phyloP scores from a whole-genome alignment of 805 yeast genomes.

The Candida vartiovaarae region DNA sequence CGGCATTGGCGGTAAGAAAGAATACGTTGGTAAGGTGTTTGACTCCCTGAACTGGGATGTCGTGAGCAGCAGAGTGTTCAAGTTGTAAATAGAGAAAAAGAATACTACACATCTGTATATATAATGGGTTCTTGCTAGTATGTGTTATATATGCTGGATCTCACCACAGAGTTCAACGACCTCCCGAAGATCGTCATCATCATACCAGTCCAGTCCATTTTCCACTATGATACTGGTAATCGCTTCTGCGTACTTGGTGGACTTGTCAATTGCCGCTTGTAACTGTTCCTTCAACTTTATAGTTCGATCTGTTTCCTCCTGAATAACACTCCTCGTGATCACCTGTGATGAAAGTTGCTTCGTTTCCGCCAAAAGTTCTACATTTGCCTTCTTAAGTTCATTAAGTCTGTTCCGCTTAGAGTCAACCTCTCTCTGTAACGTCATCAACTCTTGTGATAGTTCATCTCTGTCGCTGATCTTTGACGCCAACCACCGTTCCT shows the following conservation, averaged over 20 bases:
- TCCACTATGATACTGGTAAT: slow-evolving; percentile 28
- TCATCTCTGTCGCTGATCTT: slow-evolving; percentile 12
- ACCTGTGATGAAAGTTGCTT: background rate
- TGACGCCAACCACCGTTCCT: slow-evolving; percentile 10
- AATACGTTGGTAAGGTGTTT: slow-evolving; percentile 70
- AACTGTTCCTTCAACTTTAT: slow-evolving; percentile 1
- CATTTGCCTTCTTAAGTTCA: background rate
- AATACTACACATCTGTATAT: background rate
- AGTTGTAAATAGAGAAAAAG: slow-evolving; percentile 5
- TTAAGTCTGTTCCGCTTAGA: background rate
- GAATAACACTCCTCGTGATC: background rate
- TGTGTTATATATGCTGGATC: background rate
- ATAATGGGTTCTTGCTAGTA: background rate
- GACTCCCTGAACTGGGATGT: slow-evolving; percentile 80
- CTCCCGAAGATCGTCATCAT: slow-evolving; percentile 24
- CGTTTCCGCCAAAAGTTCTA: background rate
- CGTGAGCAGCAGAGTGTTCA: slow-evolving; percentile 39
- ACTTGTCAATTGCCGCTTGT: slow-evolving; percentile 3
- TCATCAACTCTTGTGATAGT: slow-evolving; percentile 6
- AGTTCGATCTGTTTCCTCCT: background rate
- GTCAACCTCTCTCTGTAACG: slow-evolving; percentile 2
- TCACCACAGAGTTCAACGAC: slow-evolving; percentile 18
- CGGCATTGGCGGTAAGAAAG: slow-evolving; percentile 66
- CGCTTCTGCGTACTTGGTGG: slow-evolving; percentile 8
- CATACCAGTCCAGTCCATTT: slow-evolving; percentile 26